phyloP scores from a whole-genome alignment of 108 stramenopile genomes.

The Phaeodactylum tricornutum region DNA sequence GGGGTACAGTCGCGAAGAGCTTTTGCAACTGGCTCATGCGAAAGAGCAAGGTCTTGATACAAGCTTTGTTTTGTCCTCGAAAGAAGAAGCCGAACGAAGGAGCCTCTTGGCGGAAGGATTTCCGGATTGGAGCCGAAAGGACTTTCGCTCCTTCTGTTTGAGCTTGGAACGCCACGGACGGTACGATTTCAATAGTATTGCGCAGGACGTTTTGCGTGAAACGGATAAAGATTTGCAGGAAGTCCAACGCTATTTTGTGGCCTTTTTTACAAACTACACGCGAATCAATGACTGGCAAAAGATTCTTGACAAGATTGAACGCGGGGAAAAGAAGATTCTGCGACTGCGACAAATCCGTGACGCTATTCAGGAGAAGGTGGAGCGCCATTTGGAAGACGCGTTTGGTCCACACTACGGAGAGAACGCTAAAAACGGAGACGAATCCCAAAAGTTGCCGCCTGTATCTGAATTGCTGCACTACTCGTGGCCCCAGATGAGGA shows the following conservation, averaged over 20 bases:
- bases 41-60: constrained; percentile 32
- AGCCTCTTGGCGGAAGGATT: constrained; percentile 81
- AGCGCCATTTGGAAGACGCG: constrained; percentile 88
- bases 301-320: constrained; percentile 82
- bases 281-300: constrained; percentile 80
- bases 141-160: constrained; percentile 84
- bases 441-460: constrained; percentile 56
- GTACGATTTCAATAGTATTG: constrained; percentile 62
- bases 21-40: constrained; percentile 52
- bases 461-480: constrained; percentile 64
- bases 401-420: constrained; percentile 52
- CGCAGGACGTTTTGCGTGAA: constrained; percentile 69
- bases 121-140: constrained; percentile 87
- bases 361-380: constrained; percentile 88
- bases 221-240: constrained; percentile 83
- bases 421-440: constrained; percentile 16
- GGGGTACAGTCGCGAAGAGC: constrained; percentile 6
- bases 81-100: constrained; percentile 49
- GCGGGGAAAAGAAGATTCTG: constrained; percentile 81
- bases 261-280: constrained; percentile 80
- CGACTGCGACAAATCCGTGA: constrained; percentile 85
- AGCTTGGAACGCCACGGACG: constrained; percentile 89
- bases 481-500: constrained; percentile 75
- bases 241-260: constrained; percentile 82
- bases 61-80: constrained; percentile 41